These are phyloP conservation scores for Fusarium scirpi DNA, from an alignment of 2,329 filamentous ascomycete species.

Conservation along the genomic window DNA sequence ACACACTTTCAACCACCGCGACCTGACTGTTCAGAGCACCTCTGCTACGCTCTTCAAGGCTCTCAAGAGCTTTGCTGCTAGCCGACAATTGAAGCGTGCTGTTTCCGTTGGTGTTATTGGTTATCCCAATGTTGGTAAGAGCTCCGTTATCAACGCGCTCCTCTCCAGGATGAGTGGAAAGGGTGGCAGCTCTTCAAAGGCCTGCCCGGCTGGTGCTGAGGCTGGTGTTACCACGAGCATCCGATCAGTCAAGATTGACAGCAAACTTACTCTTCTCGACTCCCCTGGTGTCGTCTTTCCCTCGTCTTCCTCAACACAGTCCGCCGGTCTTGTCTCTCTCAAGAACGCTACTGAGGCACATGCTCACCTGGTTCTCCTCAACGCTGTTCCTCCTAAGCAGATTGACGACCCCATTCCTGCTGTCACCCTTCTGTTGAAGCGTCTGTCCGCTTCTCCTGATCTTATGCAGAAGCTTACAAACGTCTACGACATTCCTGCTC, in stretches of 20 bases:
- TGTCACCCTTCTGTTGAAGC: constrained; percentile 83
- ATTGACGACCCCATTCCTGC: constrained; percentile 93
- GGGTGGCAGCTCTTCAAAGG: constrained; percentile 66
- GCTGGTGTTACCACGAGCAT: constrained; percentile 92
- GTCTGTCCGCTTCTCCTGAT: constrained; percentile 78
- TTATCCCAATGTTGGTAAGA: constrained; percentile 97
- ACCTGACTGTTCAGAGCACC: constrained; percentile 87
- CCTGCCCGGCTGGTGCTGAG: constrained; percentile 90
- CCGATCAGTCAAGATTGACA: constrained; percentile 92
- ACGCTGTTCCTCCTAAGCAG: constrained; percentile 92
- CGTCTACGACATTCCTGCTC: constrained; percentile 85
- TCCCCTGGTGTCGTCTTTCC: constrained; percentile 96
- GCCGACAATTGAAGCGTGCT: constrained; percentile 86
- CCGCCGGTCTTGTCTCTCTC: constrained; percentile 59
- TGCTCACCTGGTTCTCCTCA: constrained; percentile 87
- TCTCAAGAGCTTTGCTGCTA: constrained; percentile 87
- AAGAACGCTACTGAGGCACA: constrained; percentile 78
- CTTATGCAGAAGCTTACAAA: constrained; percentile 83
- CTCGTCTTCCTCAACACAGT: constrained; percentile 61
- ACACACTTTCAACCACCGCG: constrained; percentile 91
- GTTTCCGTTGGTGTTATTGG: constrained; percentile 94
- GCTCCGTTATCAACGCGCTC: constrained; percentile 94
- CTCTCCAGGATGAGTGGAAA: constrained; percentile 79
- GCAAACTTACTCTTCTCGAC: constrained; percentile 92
- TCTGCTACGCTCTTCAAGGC: constrained; percentile 87